Percentiles rank a stretch among this genome's conserved stretches.
Conservation (phyloP, 1,284 basidiomycete genomes). For the Phellinidium pouzarii region DNA sequence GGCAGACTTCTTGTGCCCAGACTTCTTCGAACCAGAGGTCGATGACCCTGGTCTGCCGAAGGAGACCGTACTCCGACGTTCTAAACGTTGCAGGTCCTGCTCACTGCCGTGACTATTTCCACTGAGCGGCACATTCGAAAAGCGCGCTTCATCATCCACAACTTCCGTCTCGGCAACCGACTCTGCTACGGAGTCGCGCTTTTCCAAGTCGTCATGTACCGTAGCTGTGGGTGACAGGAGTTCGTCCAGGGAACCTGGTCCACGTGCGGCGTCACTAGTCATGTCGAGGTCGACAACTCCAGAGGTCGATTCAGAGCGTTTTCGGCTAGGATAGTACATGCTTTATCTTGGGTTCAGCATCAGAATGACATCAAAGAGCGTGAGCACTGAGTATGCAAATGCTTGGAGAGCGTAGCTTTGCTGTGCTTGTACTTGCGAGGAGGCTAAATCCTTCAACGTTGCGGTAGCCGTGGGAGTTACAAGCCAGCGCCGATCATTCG, state of each 20-base stretch:
- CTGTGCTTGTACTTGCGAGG: no score
- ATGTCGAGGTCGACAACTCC: constrained; percentile 18
- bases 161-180: constrained; percentile 21
- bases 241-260: constrained; percentile 9
- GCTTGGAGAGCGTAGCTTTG: no score
- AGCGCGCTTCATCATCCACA: constrained; percentile 46
- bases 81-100: constrained; percentile 1
- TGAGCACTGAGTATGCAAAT: neutral
- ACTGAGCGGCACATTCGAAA: constrained; percentile 50
- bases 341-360: neutral
- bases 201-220: neutral
- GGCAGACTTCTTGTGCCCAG: constrained; percentile 11
- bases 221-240: constrained; percentile 10
- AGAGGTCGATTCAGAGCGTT: constrained; percentile 17
- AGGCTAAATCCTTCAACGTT: no score
- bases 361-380: neutral
- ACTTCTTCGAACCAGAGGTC: neutral
- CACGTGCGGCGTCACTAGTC: constrained; percentile 1
- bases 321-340: constrained; percentile 3
- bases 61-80: constrained; percentile 14
- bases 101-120: constrained; percentile 1
- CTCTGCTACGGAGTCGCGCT: constrained; percentile 12
- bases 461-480: no score
- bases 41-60: constrained; percentile 10
- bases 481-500: no score